Evolutionary conservation across 306 rosid species (phyloP).

Genomic region (Ziziphus jujuba): DNA sequence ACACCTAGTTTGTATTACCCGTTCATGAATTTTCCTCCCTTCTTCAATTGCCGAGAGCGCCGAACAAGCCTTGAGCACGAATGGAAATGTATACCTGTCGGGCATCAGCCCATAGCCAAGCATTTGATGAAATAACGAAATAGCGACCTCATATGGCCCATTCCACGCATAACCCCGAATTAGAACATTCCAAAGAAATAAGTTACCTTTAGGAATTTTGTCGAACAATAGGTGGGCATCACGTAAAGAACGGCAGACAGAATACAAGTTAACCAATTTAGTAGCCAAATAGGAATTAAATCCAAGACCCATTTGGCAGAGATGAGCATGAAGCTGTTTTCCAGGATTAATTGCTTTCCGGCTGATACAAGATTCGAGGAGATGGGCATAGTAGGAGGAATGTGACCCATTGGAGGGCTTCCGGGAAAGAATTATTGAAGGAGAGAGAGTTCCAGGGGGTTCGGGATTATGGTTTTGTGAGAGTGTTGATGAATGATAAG

Average conservation of each 20-base stretch:
- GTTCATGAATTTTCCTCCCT: conserved; percentile 66
- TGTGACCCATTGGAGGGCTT: conserved; percentile 20
- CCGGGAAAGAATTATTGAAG: conserved; percentile 20
- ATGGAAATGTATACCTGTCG: conserved; percentile 71
- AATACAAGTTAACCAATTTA: conserved; percentile 51
- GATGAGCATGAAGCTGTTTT: conserved; percentile 61
- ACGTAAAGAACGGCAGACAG: conserved; percentile 40
- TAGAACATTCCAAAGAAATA: conserved; percentile 76
- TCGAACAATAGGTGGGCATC: conserved; percentile 64
- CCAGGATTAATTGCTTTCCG: conserved; percentile 57
- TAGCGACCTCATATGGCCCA: conserved; percentile 67
- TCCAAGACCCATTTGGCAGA: conserved; percentile 58
- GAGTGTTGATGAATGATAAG: conserved; percentile 32
- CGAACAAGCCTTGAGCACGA: conserved; percentile 77
- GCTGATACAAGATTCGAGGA: conserved; percentile 53
- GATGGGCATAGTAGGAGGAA: conserved; percentile 35
- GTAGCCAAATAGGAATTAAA: conserved; percentile 43
- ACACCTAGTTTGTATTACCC: conserved; percentile 50
- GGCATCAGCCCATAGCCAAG: conserved; percentile 57
- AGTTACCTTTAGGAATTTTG: conserved; percentile 56
- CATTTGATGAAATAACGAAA: conserved; percentile 54
- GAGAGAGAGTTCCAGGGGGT: conserved; percentile 3
- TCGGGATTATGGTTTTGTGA: conserved; percentile 8
- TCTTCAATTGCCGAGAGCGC: conserved; percentile 60
- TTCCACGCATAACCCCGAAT: conserved; percentile 79